Percentiles rank a stretch among this genome's conserved stretches.
Conservation (phyloP, 257 asterid genomes). For the Leptodermis oblonga region DNA sequence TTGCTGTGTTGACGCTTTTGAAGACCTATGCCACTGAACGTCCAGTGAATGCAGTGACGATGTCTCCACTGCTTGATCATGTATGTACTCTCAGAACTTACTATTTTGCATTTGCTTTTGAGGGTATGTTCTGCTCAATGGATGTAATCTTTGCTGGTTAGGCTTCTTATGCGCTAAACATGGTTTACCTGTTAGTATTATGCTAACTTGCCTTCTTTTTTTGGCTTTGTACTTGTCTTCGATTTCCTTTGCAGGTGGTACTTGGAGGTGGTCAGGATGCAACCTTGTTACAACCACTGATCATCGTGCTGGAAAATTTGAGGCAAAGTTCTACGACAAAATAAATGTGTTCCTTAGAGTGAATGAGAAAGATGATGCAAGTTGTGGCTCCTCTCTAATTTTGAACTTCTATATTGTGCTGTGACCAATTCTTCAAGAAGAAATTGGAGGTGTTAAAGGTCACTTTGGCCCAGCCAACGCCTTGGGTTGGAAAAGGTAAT, state of each 20-base stretch:
- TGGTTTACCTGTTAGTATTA: neutral
- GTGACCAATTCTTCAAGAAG: conserved; percentile 71
- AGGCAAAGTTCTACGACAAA: conserved; percentile 90
- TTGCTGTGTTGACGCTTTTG: conserved; percentile 64
- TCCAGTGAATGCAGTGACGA: conserved; percentile 86
- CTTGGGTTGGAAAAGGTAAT: conserved; percentile 59
- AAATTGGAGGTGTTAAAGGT: conserved; percentile 88
- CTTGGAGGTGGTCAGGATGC: conserved; percentile 99
- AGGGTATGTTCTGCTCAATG: neutral
- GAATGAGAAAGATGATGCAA: neutral
- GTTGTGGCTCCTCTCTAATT: neutral
- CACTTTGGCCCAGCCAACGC: conserved; percentile 97
- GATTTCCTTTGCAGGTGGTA: conserved; percentile 49
- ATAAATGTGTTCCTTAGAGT: conserved; percentile 26
- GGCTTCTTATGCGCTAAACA: neutral
- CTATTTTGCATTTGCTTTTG: neutral
- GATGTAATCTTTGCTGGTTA: neutral
- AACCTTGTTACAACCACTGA: conserved; percentile 72
- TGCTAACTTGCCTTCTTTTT: conserved; percentile 11
- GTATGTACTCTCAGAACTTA: conserved; percentile 45
- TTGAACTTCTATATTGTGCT: conserved; percentile 12
- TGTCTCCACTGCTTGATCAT: conserved; percentile 91
- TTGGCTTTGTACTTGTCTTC: neutral
- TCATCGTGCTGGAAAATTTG: conserved; percentile 96
- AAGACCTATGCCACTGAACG: conserved; percentile 74